Evolutionary conservation across 75 land plant species (phyloP), one percentile per base, ranked within the genome.

Genomic region (Sequoiadendron giganteum): DNA sequence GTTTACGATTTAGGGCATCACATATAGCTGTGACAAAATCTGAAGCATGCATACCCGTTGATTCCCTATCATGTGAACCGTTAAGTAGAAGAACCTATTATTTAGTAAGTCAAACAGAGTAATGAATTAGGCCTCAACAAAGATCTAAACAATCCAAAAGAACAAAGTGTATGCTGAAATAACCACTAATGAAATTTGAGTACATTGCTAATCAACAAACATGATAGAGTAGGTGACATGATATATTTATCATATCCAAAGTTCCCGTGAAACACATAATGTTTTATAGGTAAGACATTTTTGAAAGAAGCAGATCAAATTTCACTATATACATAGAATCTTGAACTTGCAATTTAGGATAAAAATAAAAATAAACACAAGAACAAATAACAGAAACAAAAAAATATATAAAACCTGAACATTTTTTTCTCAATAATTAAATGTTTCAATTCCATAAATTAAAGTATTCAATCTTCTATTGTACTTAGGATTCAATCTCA

Each of bases 11-110:
- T 52, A 98, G 88, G 75, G 99, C 94, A 93, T 98, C 95, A 82
- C 95, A 91, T 42, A 98, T 97, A 39, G 99, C 95, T 58, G 94
- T 91, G 19, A 97, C 93, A 93, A 97, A 98, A 78, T 90, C 92
- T 55, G 96, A 95, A n/a, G 99, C 99, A 68, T 91, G 81, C 90
- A 98, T 95, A 81, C 97, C 97, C 76, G 86, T 88, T 70, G 99
- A 97, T 90, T 98, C 99, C 77, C 99, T 93, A 89, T 98, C 99
- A 90, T 94, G 95, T 75, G 97, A 88, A 61, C 99, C 96, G 90
- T 98, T 98, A 88, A 98, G 89, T 70, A 98, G 68, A 89, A 97
- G 95, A 75, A 98, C 94, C 99, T 98, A 89, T 45, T 87, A 45
- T 25, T 47, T 32, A 85, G 36, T 47, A 45, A 81, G 49, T 82